phyloP scores from a whole-genome alignment of 805 yeast species.

The Starmerella bacillaris region DNA sequence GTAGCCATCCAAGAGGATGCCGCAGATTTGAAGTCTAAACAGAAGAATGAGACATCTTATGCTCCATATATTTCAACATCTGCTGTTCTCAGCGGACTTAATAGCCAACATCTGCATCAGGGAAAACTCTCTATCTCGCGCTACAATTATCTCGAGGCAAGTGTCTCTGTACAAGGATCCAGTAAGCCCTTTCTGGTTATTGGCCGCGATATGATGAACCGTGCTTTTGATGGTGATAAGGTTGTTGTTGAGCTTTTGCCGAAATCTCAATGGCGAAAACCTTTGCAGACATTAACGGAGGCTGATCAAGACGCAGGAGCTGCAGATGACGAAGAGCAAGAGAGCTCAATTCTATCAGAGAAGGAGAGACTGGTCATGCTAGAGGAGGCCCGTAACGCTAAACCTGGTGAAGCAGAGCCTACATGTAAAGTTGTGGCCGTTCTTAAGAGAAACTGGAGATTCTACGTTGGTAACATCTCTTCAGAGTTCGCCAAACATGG shows the following conservation, averaged over 20 bases:
- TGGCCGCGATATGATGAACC: constrained; percentile 70
- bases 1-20: constrained; percentile 34
- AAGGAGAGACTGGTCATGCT: constrained; percentile 52
- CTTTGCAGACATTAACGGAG: constrained; percentile 62
- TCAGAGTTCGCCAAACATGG: constrained; percentile 19
- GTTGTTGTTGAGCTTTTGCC: constrained; percentile 86
- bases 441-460: constrained; percentile 82
- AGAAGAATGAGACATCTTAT: constrained; percentile 44
- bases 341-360: constrained; percentile 34
- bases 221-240: constrained; percentile 81
- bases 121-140: constrained; percentile 67
- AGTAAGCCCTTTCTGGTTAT: constrained; percentile 64
- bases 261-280: constrained; percentile 69
- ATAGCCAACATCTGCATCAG: constrained; percentile 71
- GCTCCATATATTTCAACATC: constrained; percentile 67
- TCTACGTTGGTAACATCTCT: constrained; percentile 75
- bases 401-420: constrained; percentile 39
- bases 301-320: constrained; percentile 45
- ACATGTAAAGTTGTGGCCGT: constrained; percentile 86
- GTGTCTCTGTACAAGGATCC: constrained; percentile 50
- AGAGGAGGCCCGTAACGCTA: constrained; percentile 11
- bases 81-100: constrained; percentile 76
- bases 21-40: constrained; percentile 11
- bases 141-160: constrained; percentile 78
- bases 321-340: constrained; percentile 30